Base-by-base conservation (phyloP, 805 yeast species). In the Candida taoyuanica region DNA sequence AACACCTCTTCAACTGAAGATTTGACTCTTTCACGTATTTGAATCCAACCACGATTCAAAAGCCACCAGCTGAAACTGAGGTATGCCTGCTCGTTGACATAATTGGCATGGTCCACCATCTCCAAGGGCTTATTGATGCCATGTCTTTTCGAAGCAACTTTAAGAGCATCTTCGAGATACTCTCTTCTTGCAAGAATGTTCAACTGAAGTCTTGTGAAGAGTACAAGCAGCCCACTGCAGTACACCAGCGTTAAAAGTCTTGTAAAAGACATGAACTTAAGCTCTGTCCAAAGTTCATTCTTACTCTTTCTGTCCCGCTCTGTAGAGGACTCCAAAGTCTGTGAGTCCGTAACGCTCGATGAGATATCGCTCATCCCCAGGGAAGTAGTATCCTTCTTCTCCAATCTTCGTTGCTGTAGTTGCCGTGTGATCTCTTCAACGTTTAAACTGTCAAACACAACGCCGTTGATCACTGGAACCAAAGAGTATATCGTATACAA, bases 31-130 rank as follows among this genome's bases (percentile, higher is more conserved):
- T 67, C 62, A 17, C 75, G 68, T 25, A 85, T 63, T 24, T 68
- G 64, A 17, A 69, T 51, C 88, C 93, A 87, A 0, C 98, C 98
- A 47, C 79, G 76, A 59, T 91, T 88, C 35, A 91, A 67, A 32
- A 91, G 60, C 96, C 96, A 91, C 96, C 97, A 91, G 44, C 89
- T 81, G 45, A 87, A 73, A 0, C 95, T 82, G 33, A 91, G 67
- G 56, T 84, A 91, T 35, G 87, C 82, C 52, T 93, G 91, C 51
- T 84, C 93, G 27, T 81, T 70, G 24, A 73, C 62, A 54, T 81
- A 77, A 48, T 74, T 73, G 26, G 53, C 52, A 24, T 59, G 49
- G 42, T 56, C 60, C 5, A 39, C 34, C 34, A 39, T 29, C 25
- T 48, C 52, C 9, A 43, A 40, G 15, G 27, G 40, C 26, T 40